A percentile compares a stretch with the other conserved stretches of the same genome.
Conservation (phyloP, 495 filamentous ascomycete genomes). For the Neurospora intermedia region DNA sequence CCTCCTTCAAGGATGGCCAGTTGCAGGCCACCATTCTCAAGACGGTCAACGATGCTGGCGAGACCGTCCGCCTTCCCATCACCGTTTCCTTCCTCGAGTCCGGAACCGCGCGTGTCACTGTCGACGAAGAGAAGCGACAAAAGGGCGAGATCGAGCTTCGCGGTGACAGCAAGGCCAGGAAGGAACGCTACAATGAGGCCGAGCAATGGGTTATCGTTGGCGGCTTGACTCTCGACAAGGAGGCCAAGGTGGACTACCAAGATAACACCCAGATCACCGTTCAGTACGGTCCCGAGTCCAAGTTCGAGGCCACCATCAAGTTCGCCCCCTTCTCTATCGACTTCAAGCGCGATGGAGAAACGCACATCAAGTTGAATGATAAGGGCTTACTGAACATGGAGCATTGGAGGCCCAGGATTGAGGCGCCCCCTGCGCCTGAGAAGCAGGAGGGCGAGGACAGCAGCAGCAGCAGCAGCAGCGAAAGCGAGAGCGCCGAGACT, state of each 20-base stretch:
- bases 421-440: constrained; percentile 43
- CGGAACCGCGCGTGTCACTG: constrained; percentile 70
- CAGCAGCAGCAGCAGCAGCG: neutral
- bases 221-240: constrained; percentile 56
- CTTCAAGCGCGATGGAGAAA: constrained; percentile 70
- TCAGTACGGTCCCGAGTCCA: constrained; percentile 64
- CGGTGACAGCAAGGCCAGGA: constrained; percentile 71
- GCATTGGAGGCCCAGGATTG: constrained; percentile 87
- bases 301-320: constrained; percentile 70
- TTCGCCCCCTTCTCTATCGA: constrained; percentile 75
- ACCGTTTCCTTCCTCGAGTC: constrained; percentile 80
- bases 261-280: constrained; percentile 62
- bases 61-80: constrained; percentile 67
- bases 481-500: constrained; percentile 1
- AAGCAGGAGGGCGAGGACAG: constrained; percentile 39
- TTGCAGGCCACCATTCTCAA: constrained; percentile 74
- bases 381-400: constrained; percentile 82
- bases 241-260: constrained; percentile 46
- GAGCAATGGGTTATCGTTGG: constrained; percentile 81
- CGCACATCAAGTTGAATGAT: constrained; percentile 82
- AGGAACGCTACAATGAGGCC: constrained; percentile 88
- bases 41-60: constrained; percentile 46
- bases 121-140: constrained; percentile 84
- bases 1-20: constrained; percentile 68
- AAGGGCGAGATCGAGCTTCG: constrained; percentile 83